Evolutionary conservation across 371 early-diverging fungal species (phyloP).

Genomic region (Apophysomyces trapeziformis): DNA sequence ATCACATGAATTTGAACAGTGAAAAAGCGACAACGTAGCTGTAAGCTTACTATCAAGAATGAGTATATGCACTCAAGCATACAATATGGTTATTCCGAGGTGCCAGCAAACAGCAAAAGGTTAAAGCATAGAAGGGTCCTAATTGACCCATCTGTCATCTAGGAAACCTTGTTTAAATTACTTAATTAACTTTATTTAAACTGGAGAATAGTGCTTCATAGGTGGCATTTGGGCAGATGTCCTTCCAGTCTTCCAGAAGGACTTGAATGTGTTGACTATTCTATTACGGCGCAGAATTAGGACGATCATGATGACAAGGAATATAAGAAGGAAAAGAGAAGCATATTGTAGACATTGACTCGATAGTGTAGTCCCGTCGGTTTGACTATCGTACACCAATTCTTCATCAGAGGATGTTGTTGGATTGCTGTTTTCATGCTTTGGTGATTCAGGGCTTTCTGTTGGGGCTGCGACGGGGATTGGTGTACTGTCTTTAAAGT

Average conservation of each 20-base stretch:
- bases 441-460: neutral
- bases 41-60: too few species aligned
- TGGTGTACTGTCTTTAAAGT: neutral
- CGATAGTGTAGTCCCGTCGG: neutral
- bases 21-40: too few species aligned
- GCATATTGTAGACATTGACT: neutral
- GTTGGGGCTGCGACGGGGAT: neutral
- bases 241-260: neutral
- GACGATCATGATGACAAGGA: slow-evolving; percentile 4
- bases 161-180: neutral
- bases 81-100: too few species aligned
- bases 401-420: neutral
- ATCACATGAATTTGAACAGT: too few species aligned
- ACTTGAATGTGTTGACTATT: neutral
- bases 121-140: too few species aligned
- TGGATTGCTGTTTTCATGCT: neutral
- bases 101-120: too few species aligned
- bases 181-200: neutral
- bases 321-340: neutral
- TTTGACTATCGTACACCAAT: neutral
- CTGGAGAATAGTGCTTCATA: slow-evolving; percentile 2
- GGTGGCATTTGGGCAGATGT: neutral
- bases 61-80: too few species aligned
- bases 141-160: neutral
- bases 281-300: slow-evolving; percentile 4